Base-by-base conservation (phyloP, 352 stramenopile species). In the Pelagophyceae sp. region DNA sequence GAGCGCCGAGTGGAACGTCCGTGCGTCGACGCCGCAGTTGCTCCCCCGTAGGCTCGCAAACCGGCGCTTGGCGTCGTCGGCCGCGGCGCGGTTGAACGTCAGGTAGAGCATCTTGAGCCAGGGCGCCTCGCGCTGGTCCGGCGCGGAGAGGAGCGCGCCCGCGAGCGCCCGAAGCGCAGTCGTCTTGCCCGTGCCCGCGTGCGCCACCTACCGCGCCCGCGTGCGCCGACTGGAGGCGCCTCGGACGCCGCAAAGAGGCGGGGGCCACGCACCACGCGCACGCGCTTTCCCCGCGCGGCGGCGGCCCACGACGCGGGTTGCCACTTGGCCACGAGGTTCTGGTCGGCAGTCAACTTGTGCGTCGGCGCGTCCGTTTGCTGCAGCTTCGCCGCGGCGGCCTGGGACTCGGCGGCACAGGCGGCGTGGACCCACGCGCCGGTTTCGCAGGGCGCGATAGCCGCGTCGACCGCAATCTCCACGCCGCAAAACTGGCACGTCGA, bases 131-230 rank as follows among this genome's bases (percentile, higher is more conserved):
- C 17, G 17, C 50, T 61, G 50, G 17, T 17, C 27, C 17, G 50
- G 50, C 17, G 27, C 17, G 50, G 17, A 27, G 17, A 17, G 17
- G 50, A 27, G 27, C 50, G 50, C 50, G 50, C 50, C 50, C 31
- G 63, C 63, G 63, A 72, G 63, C 31, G 63, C 63, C 31, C 11
- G 2, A 3, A 72, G 35, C 63, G 63, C 40, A n/a, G 35, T 38
- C 31, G 63, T 72, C 63, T 72, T 72, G 63, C 63, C 63, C 31
- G 63, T 72, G 31, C 63, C 63, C 29, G 63, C 63, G 63, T 72
- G 63, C 31, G 63, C 63, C 5, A 72, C n/a, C 11, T n/a, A n/a
- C n/a, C n/a, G n/a, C n/a, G n/a, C n/a, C n/a, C n/a, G n/a, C n/a
- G n/a, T n/a, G n/a, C n/a, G n/a, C n/a, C n/a, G n/a, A n/a, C n/a